These are phyloP conservation scores for Rosa rugosa DNA, from an alignment of 306 rosid species.

Conservation along the genomic window DNA sequence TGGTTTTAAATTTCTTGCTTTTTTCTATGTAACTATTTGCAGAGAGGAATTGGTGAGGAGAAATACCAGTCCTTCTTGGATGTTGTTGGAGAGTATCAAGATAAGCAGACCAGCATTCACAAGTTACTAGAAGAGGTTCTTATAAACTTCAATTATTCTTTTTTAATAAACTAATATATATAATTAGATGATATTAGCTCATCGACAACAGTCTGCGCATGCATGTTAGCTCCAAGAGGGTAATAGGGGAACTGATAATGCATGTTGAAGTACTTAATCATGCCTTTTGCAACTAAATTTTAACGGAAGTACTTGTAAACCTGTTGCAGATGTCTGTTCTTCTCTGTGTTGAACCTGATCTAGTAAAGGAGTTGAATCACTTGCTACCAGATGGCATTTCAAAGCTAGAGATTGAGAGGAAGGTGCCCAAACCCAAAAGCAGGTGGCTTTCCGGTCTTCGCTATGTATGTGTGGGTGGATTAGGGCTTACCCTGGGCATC, in stretches of 20 bases:
- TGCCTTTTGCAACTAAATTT: background rate
- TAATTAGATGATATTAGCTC: background rate
- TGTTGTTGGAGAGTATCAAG: background rate
- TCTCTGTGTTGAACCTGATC: background rate
- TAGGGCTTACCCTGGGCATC: background rate
- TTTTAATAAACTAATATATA: background rate
- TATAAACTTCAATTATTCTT: background rate
- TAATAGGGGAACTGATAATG: no score
- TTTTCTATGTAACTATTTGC: background rate
- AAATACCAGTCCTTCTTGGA: background rate
- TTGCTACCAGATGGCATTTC: background rate
- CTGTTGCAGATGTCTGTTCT: background rate
- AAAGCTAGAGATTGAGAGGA: background rate
- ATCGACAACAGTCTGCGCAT: no score
- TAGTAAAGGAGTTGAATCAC: background rate
- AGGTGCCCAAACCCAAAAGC: background rate
- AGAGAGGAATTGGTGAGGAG: background rate
- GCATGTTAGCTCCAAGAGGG: no score
- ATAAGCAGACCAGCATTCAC: background rate
- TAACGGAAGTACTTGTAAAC: background rate
- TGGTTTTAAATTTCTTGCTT: background rate
- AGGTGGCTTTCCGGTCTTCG: background rate
- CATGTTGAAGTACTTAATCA: background rate
- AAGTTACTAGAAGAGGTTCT: conserved; percentile 1
- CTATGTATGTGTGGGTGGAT: background rate